Conservation (phyloP, 2,329 filamentous ascomycete species). For the Diplodia scrobiculata region DNA sequence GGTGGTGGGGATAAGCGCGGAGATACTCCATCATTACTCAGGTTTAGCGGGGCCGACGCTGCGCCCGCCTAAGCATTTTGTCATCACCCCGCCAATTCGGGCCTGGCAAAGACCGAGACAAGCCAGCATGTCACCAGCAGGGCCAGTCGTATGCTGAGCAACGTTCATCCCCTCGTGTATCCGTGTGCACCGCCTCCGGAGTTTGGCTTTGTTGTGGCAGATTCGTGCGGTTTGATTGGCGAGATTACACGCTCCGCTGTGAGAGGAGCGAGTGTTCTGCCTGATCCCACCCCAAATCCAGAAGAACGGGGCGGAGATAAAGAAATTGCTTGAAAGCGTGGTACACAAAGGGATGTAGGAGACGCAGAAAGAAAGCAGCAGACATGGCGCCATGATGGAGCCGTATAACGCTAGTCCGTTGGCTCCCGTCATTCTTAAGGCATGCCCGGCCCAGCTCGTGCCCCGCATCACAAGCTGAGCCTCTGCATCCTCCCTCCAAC, state of each 20-base stretch:
- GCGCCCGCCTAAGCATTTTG: constrained; percentile 5
- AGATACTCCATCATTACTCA: constrained; percentile 11
- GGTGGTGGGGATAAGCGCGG: constrained; percentile 19
- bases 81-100: not conserved
- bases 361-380: not conserved
- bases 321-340: too few relatives aligned
- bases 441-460: not conserved
- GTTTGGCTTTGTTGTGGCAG: too few relatives aligned
- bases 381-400: constrained; percentile 6
- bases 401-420: not conserved
- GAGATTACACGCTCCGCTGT: too few relatives aligned
- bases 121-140: not conserved
- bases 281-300: too few relatives aligned
- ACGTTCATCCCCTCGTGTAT: too few relatives aligned
- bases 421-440: not conserved
- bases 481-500: not conserved
- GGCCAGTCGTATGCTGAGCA: not conserved
- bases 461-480: not conserved
- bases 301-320: too few relatives aligned
- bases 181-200: too few relatives aligned
- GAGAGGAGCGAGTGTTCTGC: too few relatives aligned
- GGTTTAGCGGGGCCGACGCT: constrained; percentile 8
- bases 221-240: too few relatives aligned
- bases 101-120: not conserved
- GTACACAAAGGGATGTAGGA: too few relatives aligned